These are phyloP conservation scores for Fusarium cyanostomum DNA, from an alignment of 2,329 filamentous ascomycete species.

Conservation along the genomic window DNA sequence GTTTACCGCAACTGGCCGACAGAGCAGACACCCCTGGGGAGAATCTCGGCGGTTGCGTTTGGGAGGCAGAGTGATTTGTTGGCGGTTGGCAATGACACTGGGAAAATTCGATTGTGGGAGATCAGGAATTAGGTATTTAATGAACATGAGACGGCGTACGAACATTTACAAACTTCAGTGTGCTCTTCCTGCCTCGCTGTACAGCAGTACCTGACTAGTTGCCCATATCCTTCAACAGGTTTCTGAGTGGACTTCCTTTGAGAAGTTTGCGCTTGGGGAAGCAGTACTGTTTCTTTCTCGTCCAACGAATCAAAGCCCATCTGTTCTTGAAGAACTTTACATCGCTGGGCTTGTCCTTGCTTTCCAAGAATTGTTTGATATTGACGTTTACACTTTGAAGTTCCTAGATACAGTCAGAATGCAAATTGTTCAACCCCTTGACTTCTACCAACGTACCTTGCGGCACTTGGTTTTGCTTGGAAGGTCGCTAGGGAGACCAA, in stretches of 20 bases:
- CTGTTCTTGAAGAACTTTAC: conserved; percentile 49
- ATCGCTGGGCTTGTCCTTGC: conserved; percentile 36
- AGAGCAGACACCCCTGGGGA: conserved; percentile 84
- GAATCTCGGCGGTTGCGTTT: conserved; percentile 80
- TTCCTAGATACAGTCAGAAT: conserved; percentile 46
- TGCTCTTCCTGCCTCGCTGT: background rate
- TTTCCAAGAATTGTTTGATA: conserved; percentile 58
- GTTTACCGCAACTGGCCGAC: conserved; percentile 99
- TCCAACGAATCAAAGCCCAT: conserved; percentile 41
- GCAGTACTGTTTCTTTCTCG: conserved; percentile 40
- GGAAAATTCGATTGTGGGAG: conserved; percentile 92
- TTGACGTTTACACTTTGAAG: conserved; percentile 57
- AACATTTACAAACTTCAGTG: conserved; percentile 4
- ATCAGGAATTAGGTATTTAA: conserved; percentile 67
- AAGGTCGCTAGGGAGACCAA: conserved; percentile 52
- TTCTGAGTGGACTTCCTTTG: conserved; percentile 51
- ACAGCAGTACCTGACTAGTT: background rate
- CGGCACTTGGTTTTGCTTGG: conserved; percentile 57
- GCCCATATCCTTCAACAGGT: conserved; percentile 15
- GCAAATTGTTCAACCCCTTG: background rate
- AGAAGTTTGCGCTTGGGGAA: conserved; percentile 49
- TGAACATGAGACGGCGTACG: conserved; percentile 36
- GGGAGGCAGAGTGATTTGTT: conserved; percentile 73
- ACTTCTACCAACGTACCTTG: conserved; percentile 47
- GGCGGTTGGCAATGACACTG: conserved; percentile 87